Percentiles rank a stretch among this genome's conserved stretches.
These are phyloP conservation scores for Hymenoscyphus linearis DNA, from an alignment of 2,329 filamentous ascomycete species.

Conservation along the genomic window DNA sequence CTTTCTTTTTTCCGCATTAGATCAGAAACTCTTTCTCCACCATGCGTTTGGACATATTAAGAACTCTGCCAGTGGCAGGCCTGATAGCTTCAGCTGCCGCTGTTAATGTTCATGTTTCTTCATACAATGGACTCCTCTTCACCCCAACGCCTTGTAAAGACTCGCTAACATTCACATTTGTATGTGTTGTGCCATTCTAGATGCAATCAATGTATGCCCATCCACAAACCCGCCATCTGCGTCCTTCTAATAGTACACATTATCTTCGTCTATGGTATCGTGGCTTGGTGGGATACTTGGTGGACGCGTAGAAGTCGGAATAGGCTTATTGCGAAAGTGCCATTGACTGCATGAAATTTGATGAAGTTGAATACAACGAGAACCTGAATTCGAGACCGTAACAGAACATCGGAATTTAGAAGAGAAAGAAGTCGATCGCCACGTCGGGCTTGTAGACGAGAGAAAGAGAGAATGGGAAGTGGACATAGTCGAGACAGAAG, in stretches of 20 bases:
- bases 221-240: not conserved
- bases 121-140: constrained; percentile 33
- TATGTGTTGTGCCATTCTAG: not conserved
- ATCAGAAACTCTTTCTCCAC: not conserved
- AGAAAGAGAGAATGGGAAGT: too few relatives aligned
- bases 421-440: too few relatives aligned
- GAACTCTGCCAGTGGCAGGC: not conserved
- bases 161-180: not conserved
- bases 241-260: not conserved
- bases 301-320: not conserved
- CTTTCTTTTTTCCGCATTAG: not conserved
- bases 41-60: constrained; percentile 4
- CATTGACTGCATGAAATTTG: not conserved
- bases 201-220: not conserved
- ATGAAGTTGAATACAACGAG: not conserved
- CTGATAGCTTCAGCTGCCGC: not conserved
- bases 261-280: not conserved
- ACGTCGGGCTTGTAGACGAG: too few relatives aligned
- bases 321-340: not conserved
- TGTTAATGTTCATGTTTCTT: constrained; percentile 34
- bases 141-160: not conserved
- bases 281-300: not conserved
- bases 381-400: too few relatives aligned
- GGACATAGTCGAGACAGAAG: too few relatives aligned
- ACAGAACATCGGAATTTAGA: too few relatives aligned